phyloP scores from a whole-genome alignment of 2,329 filamentous ascomycete genomes.

The Fusarium marasasianum region DNA sequence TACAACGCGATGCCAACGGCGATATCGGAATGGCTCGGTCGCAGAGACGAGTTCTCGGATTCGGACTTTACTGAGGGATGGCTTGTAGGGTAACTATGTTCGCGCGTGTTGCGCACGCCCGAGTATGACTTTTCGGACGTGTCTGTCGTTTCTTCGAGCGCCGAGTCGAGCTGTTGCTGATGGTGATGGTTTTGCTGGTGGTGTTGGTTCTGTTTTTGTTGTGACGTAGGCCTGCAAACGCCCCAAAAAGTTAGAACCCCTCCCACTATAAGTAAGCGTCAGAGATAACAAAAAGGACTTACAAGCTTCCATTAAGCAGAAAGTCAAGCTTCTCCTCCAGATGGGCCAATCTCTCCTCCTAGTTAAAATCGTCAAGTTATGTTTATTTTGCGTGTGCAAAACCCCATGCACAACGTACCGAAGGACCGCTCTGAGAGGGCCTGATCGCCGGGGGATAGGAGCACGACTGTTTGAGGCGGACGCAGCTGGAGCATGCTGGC shows the following conservation, averaged over 20 bases:
- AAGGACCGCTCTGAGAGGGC: constrained; percentile 53
- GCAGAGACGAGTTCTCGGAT: constrained; percentile 40
- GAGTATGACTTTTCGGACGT: constrained; percentile 50
- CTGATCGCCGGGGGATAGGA: constrained; percentile 53
- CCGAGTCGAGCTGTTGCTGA: constrained; percentile 37
- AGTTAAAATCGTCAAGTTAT: constrained; percentile 33
- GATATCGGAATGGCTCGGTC: constrained; percentile 47
- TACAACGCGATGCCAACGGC: constrained; percentile 50
- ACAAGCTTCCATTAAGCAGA: constrained; percentile 55
- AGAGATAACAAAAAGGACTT: constrained; percentile 9
- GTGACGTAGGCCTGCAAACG: constrained; percentile 40
- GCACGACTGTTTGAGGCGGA: constrained; percentile 58
- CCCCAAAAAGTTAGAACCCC: constrained; percentile 42
- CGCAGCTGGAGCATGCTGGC: constrained; percentile 61
- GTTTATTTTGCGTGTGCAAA: not conserved
- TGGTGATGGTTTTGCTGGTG: not conserved
- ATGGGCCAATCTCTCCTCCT: constrained; percentile 62
- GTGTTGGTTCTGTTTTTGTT: constrained; percentile 25
- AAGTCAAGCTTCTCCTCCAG: constrained; percentile 63
- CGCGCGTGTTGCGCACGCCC: constrained; percentile 40
- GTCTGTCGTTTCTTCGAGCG: constrained; percentile 45
- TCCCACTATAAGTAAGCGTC: constrained; percentile 8
- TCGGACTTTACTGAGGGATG: constrained; percentile 43
- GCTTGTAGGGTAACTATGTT: constrained; percentile 35
- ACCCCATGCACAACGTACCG: constrained; percentile 49